phyloP scores from a whole-genome alignment of 2,329 filamentous ascomycete species.

The Ambrosiella beaveri region DNA sequence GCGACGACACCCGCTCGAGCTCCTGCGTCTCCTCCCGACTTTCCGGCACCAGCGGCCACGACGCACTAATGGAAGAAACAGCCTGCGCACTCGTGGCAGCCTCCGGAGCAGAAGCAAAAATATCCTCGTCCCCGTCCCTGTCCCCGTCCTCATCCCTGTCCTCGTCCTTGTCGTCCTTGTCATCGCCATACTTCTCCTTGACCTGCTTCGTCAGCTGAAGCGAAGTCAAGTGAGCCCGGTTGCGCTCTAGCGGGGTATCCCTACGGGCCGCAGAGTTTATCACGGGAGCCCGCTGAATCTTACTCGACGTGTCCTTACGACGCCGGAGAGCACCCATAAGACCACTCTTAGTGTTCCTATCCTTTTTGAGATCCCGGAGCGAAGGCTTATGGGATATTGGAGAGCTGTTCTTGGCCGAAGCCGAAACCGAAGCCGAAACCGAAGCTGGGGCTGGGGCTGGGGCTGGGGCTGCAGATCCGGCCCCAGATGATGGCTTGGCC shows the following conservation, averaged over 20 bases:
- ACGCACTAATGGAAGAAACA: background rate
- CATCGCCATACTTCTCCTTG: background rate
- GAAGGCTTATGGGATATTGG: background rate
- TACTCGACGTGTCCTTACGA: constrained; percentile 33
- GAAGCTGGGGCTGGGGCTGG: background rate
- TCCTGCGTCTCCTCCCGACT: background rate
- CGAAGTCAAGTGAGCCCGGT: constrained; percentile 32
- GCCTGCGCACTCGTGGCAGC: background rate
- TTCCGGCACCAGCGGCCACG: constrained; percentile 5
- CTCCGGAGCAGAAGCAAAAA: too few relatives aligned
- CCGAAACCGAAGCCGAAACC: background rate
- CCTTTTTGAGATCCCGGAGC: constrained; percentile 4
- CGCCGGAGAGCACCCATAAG: constrained; percentile 46
- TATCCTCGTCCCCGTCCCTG: too few relatives aligned
- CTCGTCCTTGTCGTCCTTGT: background rate
- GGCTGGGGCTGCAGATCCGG: background rate
- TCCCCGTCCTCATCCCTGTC: background rate
- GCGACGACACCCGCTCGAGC: constrained; percentile 3
- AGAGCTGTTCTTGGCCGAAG: background rate
- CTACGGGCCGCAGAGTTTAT: constrained; percentile 41
- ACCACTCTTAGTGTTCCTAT: constrained; percentile 16
- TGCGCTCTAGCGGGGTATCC: constrained; percentile 46
- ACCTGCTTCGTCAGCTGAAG: constrained; percentile 19
- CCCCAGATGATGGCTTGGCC: constrained; percentile 15
- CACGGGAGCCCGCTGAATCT: constrained; percentile 34